Evolutionary conservation across 2,329 filamentous ascomycete genomes (phyloP).

Genomic region (Aspergillus pseudoviridinutans): DNA sequence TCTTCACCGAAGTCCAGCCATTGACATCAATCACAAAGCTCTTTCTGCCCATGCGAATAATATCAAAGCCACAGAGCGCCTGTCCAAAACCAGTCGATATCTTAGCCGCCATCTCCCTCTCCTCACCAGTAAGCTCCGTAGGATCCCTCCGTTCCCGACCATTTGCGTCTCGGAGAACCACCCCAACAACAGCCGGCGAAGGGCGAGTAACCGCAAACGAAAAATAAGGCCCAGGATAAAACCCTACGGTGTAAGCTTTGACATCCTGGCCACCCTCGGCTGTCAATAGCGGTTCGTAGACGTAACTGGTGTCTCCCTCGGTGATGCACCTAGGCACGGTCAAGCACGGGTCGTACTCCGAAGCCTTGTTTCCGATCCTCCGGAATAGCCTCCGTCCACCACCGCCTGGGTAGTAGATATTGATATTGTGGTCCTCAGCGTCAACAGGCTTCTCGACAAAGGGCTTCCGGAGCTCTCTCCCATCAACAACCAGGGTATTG

Average conservation of each 20-base stretch:
- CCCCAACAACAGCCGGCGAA: slow-evolving; percentile 86
- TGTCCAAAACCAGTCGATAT: slow-evolving; percentile 86
- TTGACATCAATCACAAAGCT: slow-evolving; percentile 97
- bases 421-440: slow-evolving; percentile 92
- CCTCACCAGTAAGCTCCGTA: slow-evolving; percentile 70
- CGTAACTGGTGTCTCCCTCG: slow-evolving; percentile 73
- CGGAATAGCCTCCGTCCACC: slow-evolving; percentile 84
- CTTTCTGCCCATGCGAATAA: slow-evolving; percentile 73
- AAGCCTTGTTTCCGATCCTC: slow-evolving; percentile 95
- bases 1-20: slow-evolving; percentile 96
- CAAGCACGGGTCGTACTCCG: slow-evolving; percentile 74
- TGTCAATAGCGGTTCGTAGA: slow-evolving; percentile 90
- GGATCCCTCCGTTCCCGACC: slow-evolving; percentile 92
- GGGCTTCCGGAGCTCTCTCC: slow-evolving; percentile 71
- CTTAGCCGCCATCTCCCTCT: slow-evolving; percentile 74
- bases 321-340: slow-evolving; percentile 71
- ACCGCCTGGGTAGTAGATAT: slow-evolving; percentile 88
- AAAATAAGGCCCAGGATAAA: slow-evolving; percentile 53
- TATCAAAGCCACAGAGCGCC: slow-evolving; percentile 85
- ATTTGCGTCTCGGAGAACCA: slow-evolving; percentile 86
- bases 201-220: slow-evolving; percentile 93
- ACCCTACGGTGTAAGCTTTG: slow-evolving; percentile 88
- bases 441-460: slow-evolving; percentile 94
- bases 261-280: slow-evolving; percentile 94
- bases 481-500: slow-evolving; percentile 79